These are phyloP conservation scores for Biscogniauxia marginata DNA, from an alignment of 2,329 filamentous ascomycete species.

Conservation along the genomic window DNA sequence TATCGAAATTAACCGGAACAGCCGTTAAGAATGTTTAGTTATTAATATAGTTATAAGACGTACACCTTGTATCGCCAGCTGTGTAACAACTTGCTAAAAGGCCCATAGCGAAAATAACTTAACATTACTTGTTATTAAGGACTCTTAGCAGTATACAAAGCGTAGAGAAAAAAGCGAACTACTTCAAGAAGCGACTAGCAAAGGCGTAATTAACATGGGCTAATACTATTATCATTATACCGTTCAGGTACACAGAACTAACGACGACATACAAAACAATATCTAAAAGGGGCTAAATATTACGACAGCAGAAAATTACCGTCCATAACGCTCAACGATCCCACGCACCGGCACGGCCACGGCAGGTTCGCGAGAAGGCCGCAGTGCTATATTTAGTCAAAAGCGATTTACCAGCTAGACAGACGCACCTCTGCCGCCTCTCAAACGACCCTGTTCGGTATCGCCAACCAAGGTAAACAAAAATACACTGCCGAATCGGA, in stretches of 20 bases:
- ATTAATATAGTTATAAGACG: conserved; percentile 37
- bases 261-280: conserved; percentile 36
- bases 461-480: conserved; percentile 7
- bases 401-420: conserved; percentile 10
- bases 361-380: conserved; percentile 9
- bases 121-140: conserved; percentile 42
- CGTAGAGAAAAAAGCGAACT: conserved; percentile 42
- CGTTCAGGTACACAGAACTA: conserved; percentile 32
- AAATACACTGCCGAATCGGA: conserved; percentile 29
- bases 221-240: conserved; percentile 44
- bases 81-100: conserved; percentile 43
- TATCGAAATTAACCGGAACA: conserved; percentile 40
- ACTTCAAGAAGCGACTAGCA: conserved; percentile 35
- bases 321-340: not conserved
- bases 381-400: conserved; percentile 31
- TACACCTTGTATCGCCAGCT: conserved; percentile 35
- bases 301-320: conserved; percentile 30
- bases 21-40: conserved; percentile 38
- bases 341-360: not conserved
- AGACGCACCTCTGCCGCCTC: conserved; percentile 5
- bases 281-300: conserved; percentile 33
- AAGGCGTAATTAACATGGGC: conserved; percentile 38
- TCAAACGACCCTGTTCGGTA: conserved; percentile 4
- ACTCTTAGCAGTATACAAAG: conserved; percentile 43
- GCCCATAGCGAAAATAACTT: conserved; percentile 37